phyloP scores from a whole-genome alignment of 2,329 filamentous ascomycete species.

The Fonsecaea monophora region DNA sequence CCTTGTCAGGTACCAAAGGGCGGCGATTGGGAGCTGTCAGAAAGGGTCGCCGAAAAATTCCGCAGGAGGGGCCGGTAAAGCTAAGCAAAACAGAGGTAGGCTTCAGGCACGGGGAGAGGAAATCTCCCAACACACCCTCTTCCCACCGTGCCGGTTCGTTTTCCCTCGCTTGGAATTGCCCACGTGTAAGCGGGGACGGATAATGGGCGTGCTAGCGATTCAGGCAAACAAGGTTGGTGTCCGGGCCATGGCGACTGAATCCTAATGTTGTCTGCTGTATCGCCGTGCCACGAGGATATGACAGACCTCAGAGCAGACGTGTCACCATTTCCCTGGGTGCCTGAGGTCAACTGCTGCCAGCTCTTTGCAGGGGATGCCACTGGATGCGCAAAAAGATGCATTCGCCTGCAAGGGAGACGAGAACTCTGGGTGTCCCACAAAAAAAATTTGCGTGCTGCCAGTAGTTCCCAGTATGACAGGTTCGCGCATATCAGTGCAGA shows the following conservation, averaged over 20 bases:
- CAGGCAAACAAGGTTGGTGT: slow-evolving; percentile 1
- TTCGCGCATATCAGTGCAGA: slow-evolving; percentile 29
- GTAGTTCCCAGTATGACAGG: slow-evolving; percentile 29
- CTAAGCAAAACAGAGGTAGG: slow-evolving; percentile 36
- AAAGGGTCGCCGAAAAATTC: slow-evolving; percentile 28
- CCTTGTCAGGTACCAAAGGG: slow-evolving; percentile 33
- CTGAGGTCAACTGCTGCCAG: not conserved
- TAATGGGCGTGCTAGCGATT: slow-evolving; percentile 11
- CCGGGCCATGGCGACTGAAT: not conserved
- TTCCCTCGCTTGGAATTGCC: slow-evolving; percentile 31
- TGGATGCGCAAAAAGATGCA: not conserved
- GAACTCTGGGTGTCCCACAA: slow-evolving; percentile 19
- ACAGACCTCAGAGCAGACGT: slow-evolving; percentile 3
- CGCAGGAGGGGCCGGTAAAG: slow-evolving; percentile 28
- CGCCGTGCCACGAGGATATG: slow-evolving; percentile 6
- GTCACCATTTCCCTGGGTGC: not conserved
- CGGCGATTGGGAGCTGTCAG: slow-evolving; percentile 34
- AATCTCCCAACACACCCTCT: slow-evolving; percentile 26
- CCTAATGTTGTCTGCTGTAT: slow-evolving; percentile 4
- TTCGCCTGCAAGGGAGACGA: slow-evolving; percentile 3
- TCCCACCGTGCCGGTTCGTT: slow-evolving; percentile 20
- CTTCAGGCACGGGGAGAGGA: slow-evolving; percentile 36
- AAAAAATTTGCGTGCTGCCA: slow-evolving; percentile 14
- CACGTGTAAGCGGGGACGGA: slow-evolving; percentile 32
- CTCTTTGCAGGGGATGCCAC: not conserved